Evolutionary conservation across 129 eudicot genomes (phyloP), one percentile per base, ranked within the genome.

Genomic region (Flaveria ramosissima): DNA sequence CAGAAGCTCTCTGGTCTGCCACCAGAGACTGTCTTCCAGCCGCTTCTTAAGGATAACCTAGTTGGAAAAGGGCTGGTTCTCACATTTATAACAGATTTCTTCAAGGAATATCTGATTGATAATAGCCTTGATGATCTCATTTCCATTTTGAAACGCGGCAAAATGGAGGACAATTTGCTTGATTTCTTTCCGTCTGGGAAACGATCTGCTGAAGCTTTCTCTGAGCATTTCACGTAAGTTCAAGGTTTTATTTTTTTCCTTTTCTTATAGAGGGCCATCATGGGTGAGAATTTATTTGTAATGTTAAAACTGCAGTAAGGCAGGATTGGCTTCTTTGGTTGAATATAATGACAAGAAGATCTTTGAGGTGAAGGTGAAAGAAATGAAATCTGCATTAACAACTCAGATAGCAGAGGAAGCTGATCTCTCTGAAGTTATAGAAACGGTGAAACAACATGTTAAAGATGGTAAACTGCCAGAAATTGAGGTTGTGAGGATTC

Each of bases 1-100:
- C 99, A 95, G 92, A 95, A 92, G 76, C 86, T 95, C 71, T 95
- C 99, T 0, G 96, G 99, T 70, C 84, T 95, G 52, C 97, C 96
- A 14, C 99, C 99, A 4, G 99, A 94, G 96, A 91, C 97, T 2
- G 97, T 94, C 20, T 86, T 94, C 83, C 99, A 94, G 80, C 99
- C 99, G 14, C 86, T 94, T 46, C 99, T 91, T 85, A 94, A 94
- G 84, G 99, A 94, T 81, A 94, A 91, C 84, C 93, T 94, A 80
- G 93, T 94, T 51, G 96, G 82, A 61, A 94, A 94, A 86, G 99
- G 99, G 84, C 89, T 94, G 26, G 99, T 94, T 70, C 92, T 94
- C 48, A 70, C 96, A 7, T 94, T 94, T 36, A 86, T 94, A 68
- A 94, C 99, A 13, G 97, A 95, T 55, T 92, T 95, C 79, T 95